Evolutionary conservation across 805 yeast genomes (phyloP).

Genomic region (Candida mattraensis): DNA sequence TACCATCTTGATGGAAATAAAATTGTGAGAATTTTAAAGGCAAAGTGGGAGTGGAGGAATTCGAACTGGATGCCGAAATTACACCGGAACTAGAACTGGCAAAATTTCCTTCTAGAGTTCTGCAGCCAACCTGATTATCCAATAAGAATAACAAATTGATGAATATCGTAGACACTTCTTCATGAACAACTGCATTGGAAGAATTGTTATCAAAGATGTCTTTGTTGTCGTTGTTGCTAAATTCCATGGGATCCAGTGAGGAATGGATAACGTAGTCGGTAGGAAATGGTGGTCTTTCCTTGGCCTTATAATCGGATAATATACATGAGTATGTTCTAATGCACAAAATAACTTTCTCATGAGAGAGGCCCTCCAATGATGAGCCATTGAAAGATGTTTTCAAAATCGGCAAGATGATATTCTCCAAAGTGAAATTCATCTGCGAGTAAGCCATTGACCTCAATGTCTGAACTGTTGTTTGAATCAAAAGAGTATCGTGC

Average conservation of each 20-base stretch:
- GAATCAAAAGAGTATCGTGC: slow-evolving; percentile 58
- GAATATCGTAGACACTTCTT: slow-evolving; percentile 64
- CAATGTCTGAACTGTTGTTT: slow-evolving; percentile 70
- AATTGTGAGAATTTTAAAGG: slow-evolving; percentile 42
- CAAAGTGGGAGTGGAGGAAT: slow-evolving; percentile 26
- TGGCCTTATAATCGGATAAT: slow-evolving; percentile 56
- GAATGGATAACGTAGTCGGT: slow-evolving; percentile 45
- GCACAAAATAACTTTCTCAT: slow-evolving; percentile 71
- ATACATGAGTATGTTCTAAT: slow-evolving; percentile 72
- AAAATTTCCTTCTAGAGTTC: slow-evolving; percentile 20
- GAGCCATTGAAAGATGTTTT: slow-evolving; percentile 58
- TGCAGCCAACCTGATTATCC: slow-evolving; percentile 58
- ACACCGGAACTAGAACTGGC: slow-evolving; percentile 19
- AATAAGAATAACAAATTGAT: slow-evolving; percentile 55
- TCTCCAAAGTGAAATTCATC: slow-evolving; percentile 76
- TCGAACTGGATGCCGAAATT: slow-evolving; percentile 16
- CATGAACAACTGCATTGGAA: slow-evolving; percentile 57
- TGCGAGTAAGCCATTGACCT: slow-evolving; percentile 78
- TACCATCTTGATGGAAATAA: slow-evolving; percentile 36
- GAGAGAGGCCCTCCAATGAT: slow-evolving; percentile 58
- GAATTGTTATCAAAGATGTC: slow-evolving; percentile 45
- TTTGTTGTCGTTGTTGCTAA: slow-evolving; percentile 32
- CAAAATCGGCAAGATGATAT: slow-evolving; percentile 69
- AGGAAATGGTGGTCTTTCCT: slow-evolving; percentile 74
- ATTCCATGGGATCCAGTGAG: slow-evolving; percentile 35